Evolutionary conservation across 345 rosid genomes (phyloP), one percentile per base, ranked within the genome.

Genomic region (Kernera saxatilis): DNA sequence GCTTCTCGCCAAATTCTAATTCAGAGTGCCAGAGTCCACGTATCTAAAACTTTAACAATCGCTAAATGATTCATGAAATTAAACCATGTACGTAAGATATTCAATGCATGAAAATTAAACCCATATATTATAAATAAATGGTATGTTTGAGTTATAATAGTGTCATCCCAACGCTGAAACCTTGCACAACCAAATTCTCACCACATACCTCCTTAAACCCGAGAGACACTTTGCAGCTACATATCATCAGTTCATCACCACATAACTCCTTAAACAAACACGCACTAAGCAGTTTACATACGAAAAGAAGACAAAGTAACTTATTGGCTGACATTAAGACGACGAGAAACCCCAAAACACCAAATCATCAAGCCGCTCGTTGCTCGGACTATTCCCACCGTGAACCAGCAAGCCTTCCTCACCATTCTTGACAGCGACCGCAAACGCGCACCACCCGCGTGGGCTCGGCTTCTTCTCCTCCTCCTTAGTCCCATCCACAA

Each of bases 311-410:
- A 54, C 65, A 55, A 15, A 41, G 2, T 2, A 23, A 25, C 43
- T 25, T 5, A 36, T n/a, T 5, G 25, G 9, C 37, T 23, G 7
- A 53, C 69, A 63, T 44, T 35, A 44, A 35, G 50, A 63, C 54
- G 54, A 46, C 54, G 54, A 46, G 55, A 74, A 59, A 74, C 67
- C 10, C 32, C 35, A 68, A 67, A 74, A 67, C 64, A 74, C 78
- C 56, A 76, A n/a, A 45, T 76, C 79, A 37, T 62, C 75, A 54
- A 76, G 75, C 15, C 79, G 50, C 50, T 76, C 75, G n/a, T 76
- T 76, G 6, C 6, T 55, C 32, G 79, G 79, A 63, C 29, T 5
- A 55, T 76, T 76, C 67, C 79, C 79, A 62, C 79, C 79, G 27
- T 76, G 79, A 54, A 76, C 66, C 37, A 76, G 7, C 46, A 76